Percentiles rank a stretch among this genome's conserved stretches.
Conservation (phyloP, 257 asterid genomes). For the Solanum sejunctum region DNA sequence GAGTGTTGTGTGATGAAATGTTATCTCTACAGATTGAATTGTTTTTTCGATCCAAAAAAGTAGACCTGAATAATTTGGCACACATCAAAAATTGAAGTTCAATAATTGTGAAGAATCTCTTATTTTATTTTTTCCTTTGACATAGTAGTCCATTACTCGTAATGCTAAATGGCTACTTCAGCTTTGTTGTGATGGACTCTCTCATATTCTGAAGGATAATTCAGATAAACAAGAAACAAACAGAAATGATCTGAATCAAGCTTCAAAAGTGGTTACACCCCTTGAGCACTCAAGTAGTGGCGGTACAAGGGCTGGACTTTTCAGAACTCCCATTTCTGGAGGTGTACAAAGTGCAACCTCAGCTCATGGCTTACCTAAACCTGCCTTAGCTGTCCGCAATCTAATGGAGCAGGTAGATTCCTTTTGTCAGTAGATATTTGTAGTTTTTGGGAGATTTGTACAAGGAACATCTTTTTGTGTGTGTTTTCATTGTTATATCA, state of each 20-base stretch:
- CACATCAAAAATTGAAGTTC: background rate
- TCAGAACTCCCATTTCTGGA: conserved; percentile 94
- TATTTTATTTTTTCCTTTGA: background rate
- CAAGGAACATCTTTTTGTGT: background rate
- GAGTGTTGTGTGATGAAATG: background rate
- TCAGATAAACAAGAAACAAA: conserved; percentile 26
- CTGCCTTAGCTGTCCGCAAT: conserved; percentile 94
- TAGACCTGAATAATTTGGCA: background rate
- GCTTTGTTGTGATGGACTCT: conserved; percentile 51
- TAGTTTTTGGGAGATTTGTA: background rate
- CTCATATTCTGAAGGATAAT: conserved; percentile 67
- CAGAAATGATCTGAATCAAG: conserved; percentile 11
- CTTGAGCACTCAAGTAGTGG: conserved; percentile 40
- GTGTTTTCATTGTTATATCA: background rate
- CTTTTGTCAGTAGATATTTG: background rate
- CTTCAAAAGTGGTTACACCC: conserved; percentile 22
- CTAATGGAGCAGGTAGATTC: conserved; percentile 86
- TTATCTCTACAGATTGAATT: background rate
- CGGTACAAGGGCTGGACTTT: conserved; percentile 89
- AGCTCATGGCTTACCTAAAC: conserved; percentile 89
- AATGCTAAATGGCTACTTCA: conserved; percentile 29
- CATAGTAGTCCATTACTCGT: conserved; percentile 28
- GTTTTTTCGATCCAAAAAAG: background rate
- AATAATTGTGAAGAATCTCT: background rate
- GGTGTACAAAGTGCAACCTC: conserved; percentile 99